phyloP scores from a whole-genome alignment of 176 grass and related monocot genomes.

The Raddia guianensis region DNA sequence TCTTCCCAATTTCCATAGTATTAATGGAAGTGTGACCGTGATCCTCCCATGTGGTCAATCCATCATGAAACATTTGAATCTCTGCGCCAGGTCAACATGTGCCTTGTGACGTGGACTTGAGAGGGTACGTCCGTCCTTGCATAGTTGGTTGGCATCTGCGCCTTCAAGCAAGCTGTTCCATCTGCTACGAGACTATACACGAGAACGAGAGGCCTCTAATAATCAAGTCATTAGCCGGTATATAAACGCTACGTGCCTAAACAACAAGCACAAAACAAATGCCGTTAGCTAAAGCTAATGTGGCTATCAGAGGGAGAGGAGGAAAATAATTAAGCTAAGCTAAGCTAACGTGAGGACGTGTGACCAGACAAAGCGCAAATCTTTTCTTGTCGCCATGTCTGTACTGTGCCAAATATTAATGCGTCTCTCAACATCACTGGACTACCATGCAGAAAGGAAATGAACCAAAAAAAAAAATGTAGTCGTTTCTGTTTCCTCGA shows the following conservation, averaged over 20 bases:
- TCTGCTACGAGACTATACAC: neutral
- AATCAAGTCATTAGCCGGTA: neutral
- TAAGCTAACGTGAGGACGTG: conserved; percentile 52
- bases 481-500: conserved; percentile 17
- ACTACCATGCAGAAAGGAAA: neutral
- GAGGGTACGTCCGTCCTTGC: neutral
- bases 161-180: conserved; percentile 36
- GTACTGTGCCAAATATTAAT: conserved; percentile 39
- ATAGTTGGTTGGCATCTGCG: conserved; percentile 19
- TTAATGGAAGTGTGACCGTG: neutral
- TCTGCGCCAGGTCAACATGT: neutral
- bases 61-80: neutral
- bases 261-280: conserved; percentile 54
- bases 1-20: neutral
- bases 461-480: conserved; percentile 11
- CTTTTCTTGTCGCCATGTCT: conserved; percentile 45
- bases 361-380: conserved; percentile 61
- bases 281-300: conserved; percentile 52
- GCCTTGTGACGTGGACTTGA: neutral
- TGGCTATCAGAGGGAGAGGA: conserved; percentile 33
- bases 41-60: neutral
- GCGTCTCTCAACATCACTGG: conserved; percentile 42
- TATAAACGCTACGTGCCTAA: conserved; percentile 49
- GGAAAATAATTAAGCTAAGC: neutral
- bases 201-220: conserved; percentile 10